Percentiles rank a stretch among this genome's conserved stretches.
Evolutionary conservation across 176 grass and related monocot genomes (phyloP).

Genomic region (Pontederia paniculata): DNA sequence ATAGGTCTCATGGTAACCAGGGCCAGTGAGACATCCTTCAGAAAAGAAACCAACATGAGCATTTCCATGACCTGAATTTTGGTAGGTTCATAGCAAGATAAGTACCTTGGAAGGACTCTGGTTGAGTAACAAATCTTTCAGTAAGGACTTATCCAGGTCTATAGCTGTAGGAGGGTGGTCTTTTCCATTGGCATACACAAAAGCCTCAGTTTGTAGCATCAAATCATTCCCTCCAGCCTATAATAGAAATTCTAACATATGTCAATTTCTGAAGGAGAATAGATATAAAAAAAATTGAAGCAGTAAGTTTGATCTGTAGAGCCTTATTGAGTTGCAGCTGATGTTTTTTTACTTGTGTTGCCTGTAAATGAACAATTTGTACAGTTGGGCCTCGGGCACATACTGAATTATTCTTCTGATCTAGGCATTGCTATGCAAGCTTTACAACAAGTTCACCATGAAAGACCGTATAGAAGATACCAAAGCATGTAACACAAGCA

Average conservation of each 20-base stretch:
- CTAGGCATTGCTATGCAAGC: too few species aligned
- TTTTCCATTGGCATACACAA: slow-evolving; percentile 82
- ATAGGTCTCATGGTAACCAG: slow-evolving; percentile 77
- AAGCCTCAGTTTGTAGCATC: slow-evolving; percentile 64
- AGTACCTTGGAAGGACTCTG: slow-evolving; percentile 78
- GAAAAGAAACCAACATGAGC: too few species aligned
- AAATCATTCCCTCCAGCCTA: slow-evolving; percentile 52
- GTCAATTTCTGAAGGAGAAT: slow-evolving; percentile 1
- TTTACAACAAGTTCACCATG: too few species aligned
- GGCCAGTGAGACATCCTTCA: slow-evolving; percentile 73
- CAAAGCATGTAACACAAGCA: too few species aligned
- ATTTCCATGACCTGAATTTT: background rate
- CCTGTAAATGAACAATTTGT: too few species aligned
- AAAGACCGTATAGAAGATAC: too few species aligned
- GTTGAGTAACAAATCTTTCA: slow-evolving; percentile 79
- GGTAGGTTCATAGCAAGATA: background rate
- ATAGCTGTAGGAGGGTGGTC: slow-evolving; percentile 66
- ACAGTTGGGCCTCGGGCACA: too few species aligned
- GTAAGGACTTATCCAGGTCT: slow-evolving; percentile 41
- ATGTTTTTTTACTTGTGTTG: too few species aligned
- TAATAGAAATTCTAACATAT: slow-evolving; percentile 10
- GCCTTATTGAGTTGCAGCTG: too few species aligned
- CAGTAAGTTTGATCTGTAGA: background rate
- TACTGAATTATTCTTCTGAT: too few species aligned
- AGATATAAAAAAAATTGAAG: background rate